Evolutionary conservation across 1,284 basidiomycete genomes (phyloP), one percentile per base, ranked within the genome.

Genomic region (Trichosporon faecale): DNA sequence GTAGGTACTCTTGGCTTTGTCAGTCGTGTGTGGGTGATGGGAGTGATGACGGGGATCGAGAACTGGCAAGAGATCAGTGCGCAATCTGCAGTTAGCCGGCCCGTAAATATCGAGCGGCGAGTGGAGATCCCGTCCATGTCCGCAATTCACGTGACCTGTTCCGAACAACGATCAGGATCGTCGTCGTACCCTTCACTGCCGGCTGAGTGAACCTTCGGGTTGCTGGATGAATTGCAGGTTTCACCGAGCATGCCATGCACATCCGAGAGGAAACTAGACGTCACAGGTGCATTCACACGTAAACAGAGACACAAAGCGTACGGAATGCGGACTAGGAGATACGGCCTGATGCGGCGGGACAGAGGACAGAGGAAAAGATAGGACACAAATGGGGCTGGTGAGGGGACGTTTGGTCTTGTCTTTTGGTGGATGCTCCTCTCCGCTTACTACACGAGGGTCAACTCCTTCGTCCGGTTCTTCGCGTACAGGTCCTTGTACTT

Each of bases 401-500:
- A 4, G 4, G 12, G 44, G 7, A 8, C 49, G 21, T 52, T 21
- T 7, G 23, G 21, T 11, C 23, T 25, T 8, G 4, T 52, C 49
- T 52, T 52, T 52, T 52, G 49, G 9, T 52, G 6, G 9, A 23
- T 21, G 3, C 18, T n/a, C 2, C 8, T 11, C 11, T 3, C 29
- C 7, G 18, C 16, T 21, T 68, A 84, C 60, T 82, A 82, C 0
- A 84, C 80, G 14, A 84, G 66, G 8, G 79, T 82, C 68, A 84
- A 72, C 69, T 84, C 84, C 60, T 81, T 81, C 18, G 83, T 84
- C 35, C 84, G 73, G 66, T 83, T 78, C 66, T 80, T 76, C 9
- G 84, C 84, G 66, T 84, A 85, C 9, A 84, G 73, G 68, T 85
- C 83, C 72, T 97, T 97, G 86, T 98, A 95, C 25, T 90, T 89